Evolutionary conservation across 495 filamentous ascomycete species (phyloP), one percentile per base, ranked within the genome.

Genomic region (Penicillium crystallinum): DNA sequence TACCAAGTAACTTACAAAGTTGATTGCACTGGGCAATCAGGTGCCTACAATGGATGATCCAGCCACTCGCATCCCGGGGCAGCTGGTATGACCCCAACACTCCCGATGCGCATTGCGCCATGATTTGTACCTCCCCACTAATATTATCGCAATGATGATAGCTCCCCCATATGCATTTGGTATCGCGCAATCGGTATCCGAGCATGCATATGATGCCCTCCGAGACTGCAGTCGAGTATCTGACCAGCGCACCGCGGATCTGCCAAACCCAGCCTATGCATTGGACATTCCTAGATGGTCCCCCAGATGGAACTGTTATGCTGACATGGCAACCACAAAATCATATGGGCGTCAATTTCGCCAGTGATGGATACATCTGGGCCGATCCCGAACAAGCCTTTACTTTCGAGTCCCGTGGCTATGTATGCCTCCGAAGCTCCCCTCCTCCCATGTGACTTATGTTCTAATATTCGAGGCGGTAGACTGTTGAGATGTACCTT

Each of bases 321-420:
- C 76, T 97, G 19, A 86, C 85, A 33, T 97, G 91, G 92, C 90
- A 95, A 65, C 88, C 91, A 1, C 72, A 82, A 8, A 71, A 77
- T 18, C 77, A 81, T 46, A 71, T 89, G 46, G 82, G 81, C 15
- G 77, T 76, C 3, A 81, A 82, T 42, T 91, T 88, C 59, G 84
- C 93, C 18, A 95, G 84, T 52, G 92, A 98, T 78, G 93, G 93
- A 12, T 92, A 89, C 62, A 73, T 96, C 42, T 98, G 92, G 92
- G 81, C 84, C 5, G 86, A 89, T 58, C 75, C 79, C 12, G 92
- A 97, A 68, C 74, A 82, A 45, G 82, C 78, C 14, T 87, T 81
- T 49, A 79, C 77, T 36, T 81, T 87, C 42, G 83, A 90, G 53
- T 70, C 84, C 56, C 82, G 83, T 56, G 91, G 90, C 42, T 86